Evolutionary conservation across 2,329 filamentous ascomycete genomes (phyloP).

Genomic region (Penicillium sp.): DNA sequence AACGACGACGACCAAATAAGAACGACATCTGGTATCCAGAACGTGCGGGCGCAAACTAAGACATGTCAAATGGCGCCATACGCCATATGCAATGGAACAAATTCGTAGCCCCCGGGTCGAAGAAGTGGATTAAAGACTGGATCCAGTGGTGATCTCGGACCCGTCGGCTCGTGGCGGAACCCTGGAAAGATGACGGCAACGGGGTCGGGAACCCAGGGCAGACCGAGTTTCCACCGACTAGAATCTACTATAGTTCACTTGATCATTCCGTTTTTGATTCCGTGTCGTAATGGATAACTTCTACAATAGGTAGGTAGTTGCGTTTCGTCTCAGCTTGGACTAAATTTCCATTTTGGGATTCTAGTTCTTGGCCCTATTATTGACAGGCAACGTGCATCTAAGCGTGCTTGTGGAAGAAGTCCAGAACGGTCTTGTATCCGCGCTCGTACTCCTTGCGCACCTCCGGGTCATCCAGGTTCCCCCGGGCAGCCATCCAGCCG

Average conservation of each 20-base stretch:
- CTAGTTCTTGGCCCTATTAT: background rate
- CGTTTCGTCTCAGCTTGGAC: too few species aligned
- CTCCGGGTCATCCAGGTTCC: conserved; percentile 37
- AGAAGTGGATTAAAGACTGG: background rate
- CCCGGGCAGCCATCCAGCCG: conserved; percentile 45
- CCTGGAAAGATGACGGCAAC: conserved; percentile 7
- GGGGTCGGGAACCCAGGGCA: conserved; percentile 4
- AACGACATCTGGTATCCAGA: conserved; percentile 18
- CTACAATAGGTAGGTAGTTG: too few species aligned
- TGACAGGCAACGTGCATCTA: conserved; percentile 13
- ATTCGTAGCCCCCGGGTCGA: background rate
- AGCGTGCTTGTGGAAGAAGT: conserved; percentile 40
- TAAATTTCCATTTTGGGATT: background rate
- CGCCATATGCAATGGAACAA: too few species aligned
- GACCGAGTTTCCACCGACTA: conserved; percentile 8
- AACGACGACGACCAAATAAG: conserved; percentile 27
- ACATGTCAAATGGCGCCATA: too few species aligned
- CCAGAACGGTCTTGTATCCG: conserved; percentile 38
- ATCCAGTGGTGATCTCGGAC: background rate
- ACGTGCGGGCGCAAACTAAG: too few species aligned
- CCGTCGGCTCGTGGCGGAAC: conserved; percentile 1
- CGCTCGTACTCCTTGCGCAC: conserved; percentile 42
- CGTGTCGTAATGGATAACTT: too few species aligned
- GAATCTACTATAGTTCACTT: too few species aligned
- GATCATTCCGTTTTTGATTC: too few species aligned